Percentiles rank a stretch among this genome's conserved stretches.
These are phyloP conservation scores for Colletotrichum gigasporum DNA, from an alignment of 2,329 filamentous ascomycete genomes.

Conservation along the genomic window DNA sequence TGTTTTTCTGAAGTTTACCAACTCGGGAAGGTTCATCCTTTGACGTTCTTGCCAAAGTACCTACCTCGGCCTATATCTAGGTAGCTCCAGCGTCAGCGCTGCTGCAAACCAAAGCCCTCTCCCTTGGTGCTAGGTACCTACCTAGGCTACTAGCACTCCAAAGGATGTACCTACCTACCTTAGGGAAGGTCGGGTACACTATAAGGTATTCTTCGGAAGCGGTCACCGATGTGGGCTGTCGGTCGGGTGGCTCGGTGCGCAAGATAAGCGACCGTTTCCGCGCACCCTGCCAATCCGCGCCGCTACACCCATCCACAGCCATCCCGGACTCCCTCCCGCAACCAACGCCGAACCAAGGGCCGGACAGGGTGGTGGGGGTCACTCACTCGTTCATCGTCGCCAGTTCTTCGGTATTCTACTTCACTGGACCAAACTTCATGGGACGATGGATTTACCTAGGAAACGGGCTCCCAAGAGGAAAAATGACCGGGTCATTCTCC, in stretches of 20 bases:
- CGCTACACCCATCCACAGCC: neutral
- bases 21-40: conserved; percentile 5
- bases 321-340: conserved; percentile 6
- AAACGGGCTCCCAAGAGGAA: conserved; percentile 55
- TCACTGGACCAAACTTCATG: neutral
- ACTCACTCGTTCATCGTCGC: neutral
- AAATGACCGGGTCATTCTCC: conserved; percentile 77
- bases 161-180: neutral
- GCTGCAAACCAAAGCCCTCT: neutral
- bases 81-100: too few species aligned
- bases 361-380: conserved; percentile 5
- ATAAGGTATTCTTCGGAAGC: conserved; percentile 2
- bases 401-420: neutral
- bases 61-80: too few species aligned
- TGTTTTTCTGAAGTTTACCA: neutral
- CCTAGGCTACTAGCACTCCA: too few species aligned
- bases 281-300: neutral
- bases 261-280: conserved; percentile 27
- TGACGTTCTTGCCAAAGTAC: neutral
- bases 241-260: conserved; percentile 24
- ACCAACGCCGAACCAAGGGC: neutral
- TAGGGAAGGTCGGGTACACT: too few species aligned
- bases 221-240: conserved; percentile 13
- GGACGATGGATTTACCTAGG: conserved; percentile 42
- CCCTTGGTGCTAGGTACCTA: too few species aligned